A percentile compares a stretch with the other conserved stretches of the same genome.
Evolutionary conservation across 768 basidiomycete species (phyloP).

Genomic region (Coprinellus micaceus): DNA sequence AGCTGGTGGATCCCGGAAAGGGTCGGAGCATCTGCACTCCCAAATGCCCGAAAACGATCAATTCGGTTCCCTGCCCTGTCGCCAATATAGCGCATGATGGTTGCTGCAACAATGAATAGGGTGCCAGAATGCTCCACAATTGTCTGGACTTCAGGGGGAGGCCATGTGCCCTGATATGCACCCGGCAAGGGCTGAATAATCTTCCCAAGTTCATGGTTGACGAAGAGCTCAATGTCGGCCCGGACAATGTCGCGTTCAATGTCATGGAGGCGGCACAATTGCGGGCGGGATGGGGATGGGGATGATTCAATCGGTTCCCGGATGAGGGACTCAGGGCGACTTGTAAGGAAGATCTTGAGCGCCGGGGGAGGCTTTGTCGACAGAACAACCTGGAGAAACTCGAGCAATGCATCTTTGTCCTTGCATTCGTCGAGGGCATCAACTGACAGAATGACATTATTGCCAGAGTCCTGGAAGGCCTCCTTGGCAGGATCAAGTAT

Average conservation of each 20-base stretch:
- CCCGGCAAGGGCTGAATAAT: not conserved
- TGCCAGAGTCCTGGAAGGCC: not conserved
- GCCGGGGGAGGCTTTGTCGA: constrained; percentile 6
- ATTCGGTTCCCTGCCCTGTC: not conserved
- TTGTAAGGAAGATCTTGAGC: constrained; percentile 20
- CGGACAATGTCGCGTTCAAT: not conserved
- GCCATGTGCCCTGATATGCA: not conserved
- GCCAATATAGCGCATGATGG: not conserved
- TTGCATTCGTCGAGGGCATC: constrained; percentile 22
- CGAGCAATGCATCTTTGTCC: constrained; percentile 5
- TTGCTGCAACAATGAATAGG: not conserved
- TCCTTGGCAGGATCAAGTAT: not conserved
- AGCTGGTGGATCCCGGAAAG: not conserved
- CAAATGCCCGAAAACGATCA: not conserved
- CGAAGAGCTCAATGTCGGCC: constrained; percentile 4
- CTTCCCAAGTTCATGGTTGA: not conserved
- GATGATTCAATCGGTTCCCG: not conserved
- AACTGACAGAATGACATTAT: constrained; percentile 11
- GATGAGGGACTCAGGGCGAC: constrained; percentile 16
- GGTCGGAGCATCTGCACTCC: not conserved
- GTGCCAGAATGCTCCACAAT: not conserved
- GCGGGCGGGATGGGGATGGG: not conserved
- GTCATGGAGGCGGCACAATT: constrained; percentile 5
- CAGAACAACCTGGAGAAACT: constrained; percentile 14
- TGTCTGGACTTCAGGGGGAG: not conserved